Evolutionary conservation across 2,329 filamentous ascomycete species (phyloP), one percentile per base, ranked within the genome.

Genomic region (Microsporum ferrugineum): DNA sequence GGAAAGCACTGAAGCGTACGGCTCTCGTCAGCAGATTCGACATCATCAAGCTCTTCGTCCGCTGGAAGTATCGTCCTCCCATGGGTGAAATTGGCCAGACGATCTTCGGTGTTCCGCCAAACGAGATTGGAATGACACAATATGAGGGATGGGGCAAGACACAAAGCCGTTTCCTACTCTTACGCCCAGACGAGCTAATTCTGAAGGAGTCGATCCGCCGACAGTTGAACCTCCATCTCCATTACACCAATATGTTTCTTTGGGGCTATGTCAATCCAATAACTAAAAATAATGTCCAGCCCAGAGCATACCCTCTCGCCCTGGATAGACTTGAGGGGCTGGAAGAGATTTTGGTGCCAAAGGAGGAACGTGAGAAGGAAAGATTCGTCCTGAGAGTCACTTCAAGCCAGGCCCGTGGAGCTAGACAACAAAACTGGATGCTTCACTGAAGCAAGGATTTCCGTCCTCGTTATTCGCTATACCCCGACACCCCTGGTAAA

Each of bases 211-310:
- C 79, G 0, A 70, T 80, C 0, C 73, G 78, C 14, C 74, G 87
- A 14, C 70, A 76, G 0, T 68, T 88, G 38, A 64, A 77, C 27
- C 69, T 88, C n/a, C 76, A 84, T 60, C 63, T 75, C 10, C 77
- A 81, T 66, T 75, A 85, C 55, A 66, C 79, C 12, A 75, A 79
- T 61, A 85, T 88, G 78, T 76, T 85, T 65, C 63, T 82, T 14
- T 88, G 82, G 77, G 87, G 88, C 0, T 81, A 81, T 68, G 73
- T 86, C 33, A 78, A 87, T 70, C 78, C 76, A 58, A 57, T 69
- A 3, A 82, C 77, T 1, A 78, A 81, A 57, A 69, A 75, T 64
- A 80, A 84, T 68, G 67, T 82, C 3, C 76, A 79, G 0, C 80
- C 82, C 1, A 76, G 57, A 78, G 83, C 68, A 75, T 79, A 65